A percentile compares a stretch with the other conserved stretches of the same genome.
Evolutionary conservation across 2,329 filamentous ascomycete genomes (phyloP).

Genomic region (Talaromyces sp.): DNA sequence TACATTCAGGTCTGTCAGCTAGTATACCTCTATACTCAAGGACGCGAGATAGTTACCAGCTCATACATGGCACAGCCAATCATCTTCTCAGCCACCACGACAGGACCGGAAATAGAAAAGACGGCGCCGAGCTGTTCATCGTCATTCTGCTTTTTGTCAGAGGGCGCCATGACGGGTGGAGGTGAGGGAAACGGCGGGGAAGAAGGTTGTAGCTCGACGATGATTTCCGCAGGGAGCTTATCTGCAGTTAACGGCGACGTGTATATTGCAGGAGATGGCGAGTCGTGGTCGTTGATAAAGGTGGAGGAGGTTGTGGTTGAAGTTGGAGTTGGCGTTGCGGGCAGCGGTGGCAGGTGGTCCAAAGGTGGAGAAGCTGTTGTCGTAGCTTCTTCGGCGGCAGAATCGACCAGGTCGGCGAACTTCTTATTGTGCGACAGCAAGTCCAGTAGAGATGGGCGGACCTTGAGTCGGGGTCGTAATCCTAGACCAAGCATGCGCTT

Average conservation of each 20-base stretch:
- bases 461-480: conserved; percentile 52
- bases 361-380: conserved; percentile 32
- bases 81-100: conserved; percentile 97
- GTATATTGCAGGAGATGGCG: background rate
- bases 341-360: conserved; percentile 45
- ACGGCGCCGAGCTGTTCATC: conserved; percentile 61
- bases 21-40: background rate
- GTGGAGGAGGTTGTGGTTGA: background rate
- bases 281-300: background rate
- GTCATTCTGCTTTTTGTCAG: conserved; percentile 45
- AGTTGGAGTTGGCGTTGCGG: conserved; percentile 25
- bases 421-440: conserved; percentile 45
- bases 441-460: conserved; percentile 60
- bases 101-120: conserved; percentile 75
- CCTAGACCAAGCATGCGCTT: conserved; percentile 50
- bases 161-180: conserved; percentile 39
- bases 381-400: conserved; percentile 23
- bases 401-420: background rate
- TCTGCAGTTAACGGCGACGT: background rate
- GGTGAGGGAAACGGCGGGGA: conserved; percentile 5
- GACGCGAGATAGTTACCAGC: conserved; percentile 59
- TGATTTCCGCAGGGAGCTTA: background rate
- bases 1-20: conserved; percentile 33
- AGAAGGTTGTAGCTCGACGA: conserved; percentile 1
- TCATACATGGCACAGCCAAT: conserved; percentile 99